A percentile compares a stretch with the other conserved stretches of the same genome.
These are phyloP conservation scores for Phytophthora cryptogea DNA, from an alignment of 352 stramenopile species.

Conservation along the genomic window DNA sequence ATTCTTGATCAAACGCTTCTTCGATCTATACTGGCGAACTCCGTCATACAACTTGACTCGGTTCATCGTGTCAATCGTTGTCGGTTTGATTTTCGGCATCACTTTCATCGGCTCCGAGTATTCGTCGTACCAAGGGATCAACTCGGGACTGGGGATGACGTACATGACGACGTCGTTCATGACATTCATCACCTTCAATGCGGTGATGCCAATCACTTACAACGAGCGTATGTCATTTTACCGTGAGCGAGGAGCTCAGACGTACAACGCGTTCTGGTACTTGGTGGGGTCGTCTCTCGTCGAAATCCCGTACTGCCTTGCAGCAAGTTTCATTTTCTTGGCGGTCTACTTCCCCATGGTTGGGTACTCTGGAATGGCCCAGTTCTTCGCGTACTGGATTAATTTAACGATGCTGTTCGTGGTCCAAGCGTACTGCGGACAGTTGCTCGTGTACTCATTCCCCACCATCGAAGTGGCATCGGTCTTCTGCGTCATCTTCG, in stretches of 20 bases:
- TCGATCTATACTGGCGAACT: conserved; percentile 14
- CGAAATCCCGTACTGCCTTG: conserved; percentile 27
- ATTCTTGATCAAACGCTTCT: conserved; percentile 12
- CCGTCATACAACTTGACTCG: conserved; percentile 19
- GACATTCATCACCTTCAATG: conserved; percentile 24
- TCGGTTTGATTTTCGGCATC: conserved; percentile 14
- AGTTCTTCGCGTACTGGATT: conserved; percentile 48
- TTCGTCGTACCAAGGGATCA: conserved; percentile 32
- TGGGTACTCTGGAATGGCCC: conserved; percentile 9
- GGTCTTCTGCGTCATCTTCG: conserved; percentile 38
- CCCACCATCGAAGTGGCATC: conserved; percentile 37
- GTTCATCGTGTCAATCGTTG: conserved; percentile 13
- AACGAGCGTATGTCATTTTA: conserved; percentile 14
- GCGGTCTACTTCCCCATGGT: conserved; percentile 18
- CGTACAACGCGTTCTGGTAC: conserved; percentile 24
- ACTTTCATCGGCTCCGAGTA: conserved; percentile 26
- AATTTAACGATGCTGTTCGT: conserved; percentile 43
- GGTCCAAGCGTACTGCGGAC: conserved; percentile 50
- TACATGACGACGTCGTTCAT: conserved; percentile 57
- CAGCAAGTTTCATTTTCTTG: conserved; percentile 19
- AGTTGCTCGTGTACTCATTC: conserved; percentile 43
- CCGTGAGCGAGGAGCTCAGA: conserved; percentile 13
- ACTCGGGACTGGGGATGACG: conserved; percentile 61
- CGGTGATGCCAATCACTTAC: conserved; percentile 47
- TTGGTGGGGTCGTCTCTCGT: conserved; percentile 15